These are phyloP conservation scores for Thermomucor indicae-seudaticae DNA, from an alignment of 371 early-diverging fungal species.

Conservation along the genomic window DNA sequence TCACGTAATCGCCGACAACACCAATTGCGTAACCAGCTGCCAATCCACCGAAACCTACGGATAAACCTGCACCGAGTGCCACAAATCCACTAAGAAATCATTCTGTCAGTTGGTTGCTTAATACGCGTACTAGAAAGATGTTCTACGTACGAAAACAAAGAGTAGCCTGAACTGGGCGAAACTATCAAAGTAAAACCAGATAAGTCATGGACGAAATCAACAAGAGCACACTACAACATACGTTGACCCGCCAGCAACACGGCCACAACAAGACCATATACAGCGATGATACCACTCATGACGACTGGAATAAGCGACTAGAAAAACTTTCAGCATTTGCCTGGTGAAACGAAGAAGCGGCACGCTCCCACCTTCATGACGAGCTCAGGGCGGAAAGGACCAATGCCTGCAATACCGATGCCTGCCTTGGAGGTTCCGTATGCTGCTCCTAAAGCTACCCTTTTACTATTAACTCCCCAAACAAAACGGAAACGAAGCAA, in stretches of 20 bases:
- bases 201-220: background rate
- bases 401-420: slow-evolving; percentile 85
- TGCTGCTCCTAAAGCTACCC: slow-evolving; percentile 85
- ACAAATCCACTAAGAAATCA: slow-evolving; percentile 61
- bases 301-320: slow-evolving; percentile 81
- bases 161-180: slow-evolving; percentile 46
- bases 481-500: slow-evolving; percentile 1
- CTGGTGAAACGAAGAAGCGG: too few species aligned
- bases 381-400: slow-evolving; percentile 84
- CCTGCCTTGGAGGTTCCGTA: slow-evolving; percentile 93
- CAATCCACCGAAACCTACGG: slow-evolving; percentile 84
- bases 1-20: slow-evolving; percentile 86
- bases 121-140: slow-evolving; percentile 19
- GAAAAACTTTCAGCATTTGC: too few species aligned
- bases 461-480: background rate
- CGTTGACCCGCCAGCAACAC: slow-evolving; percentile 77
- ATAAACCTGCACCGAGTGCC: slow-evolving; percentile 81
- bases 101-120: slow-evolving; percentile 8
- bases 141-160: slow-evolving; percentile 35
- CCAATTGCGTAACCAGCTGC: slow-evolving; percentile 93
- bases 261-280: slow-evolving; percentile 86
- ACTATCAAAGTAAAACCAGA: slow-evolving; percentile 26
- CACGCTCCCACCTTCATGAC: slow-evolving; percentile 72
- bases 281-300: slow-evolving; percentile 94
- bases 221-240: slow-evolving; percentile 32